Evolutionary conservation across 2,329 filamentous ascomycete genomes (phyloP).

Genomic region (Epichloe coenophiala): DNA sequence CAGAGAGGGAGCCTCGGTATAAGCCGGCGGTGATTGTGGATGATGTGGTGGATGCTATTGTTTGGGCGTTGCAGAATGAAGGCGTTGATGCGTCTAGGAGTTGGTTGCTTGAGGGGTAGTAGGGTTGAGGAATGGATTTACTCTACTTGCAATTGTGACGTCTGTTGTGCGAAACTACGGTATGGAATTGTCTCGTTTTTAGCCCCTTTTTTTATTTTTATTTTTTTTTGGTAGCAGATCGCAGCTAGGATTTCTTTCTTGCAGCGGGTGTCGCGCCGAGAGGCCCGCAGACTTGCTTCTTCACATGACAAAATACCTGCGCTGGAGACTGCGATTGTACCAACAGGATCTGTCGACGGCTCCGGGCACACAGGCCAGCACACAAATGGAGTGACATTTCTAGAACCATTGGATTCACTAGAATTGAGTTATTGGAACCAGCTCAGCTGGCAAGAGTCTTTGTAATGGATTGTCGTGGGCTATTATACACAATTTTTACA

Average conservation of each 20-base stretch:
- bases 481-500: background rate
- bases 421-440: background rate
- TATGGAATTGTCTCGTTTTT: no score
- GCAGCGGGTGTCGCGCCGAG: no score
- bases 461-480: background rate
- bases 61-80: constrained; percentile 56
- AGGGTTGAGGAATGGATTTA: no score
- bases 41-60: constrained; percentile 64
- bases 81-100: constrained; percentile 23
- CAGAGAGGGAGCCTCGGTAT: constrained; percentile 38
- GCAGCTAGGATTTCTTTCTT: no score
- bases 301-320: no score
- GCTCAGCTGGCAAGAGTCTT: background rate
- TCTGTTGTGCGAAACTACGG: no score
- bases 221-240: no score
- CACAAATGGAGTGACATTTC: no score
- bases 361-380: background rate
- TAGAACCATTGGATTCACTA: background rate
- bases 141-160: no score
- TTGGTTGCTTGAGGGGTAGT: constrained; percentile 11
- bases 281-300: no score
- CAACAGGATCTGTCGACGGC: background rate
- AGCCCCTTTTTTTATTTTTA: no score
- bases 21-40: constrained; percentile 53
- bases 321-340: no score